Evolutionary conservation across 495 filamentous ascomycete species (phyloP).

Genomic region (Aspergillus diversus): DNA sequence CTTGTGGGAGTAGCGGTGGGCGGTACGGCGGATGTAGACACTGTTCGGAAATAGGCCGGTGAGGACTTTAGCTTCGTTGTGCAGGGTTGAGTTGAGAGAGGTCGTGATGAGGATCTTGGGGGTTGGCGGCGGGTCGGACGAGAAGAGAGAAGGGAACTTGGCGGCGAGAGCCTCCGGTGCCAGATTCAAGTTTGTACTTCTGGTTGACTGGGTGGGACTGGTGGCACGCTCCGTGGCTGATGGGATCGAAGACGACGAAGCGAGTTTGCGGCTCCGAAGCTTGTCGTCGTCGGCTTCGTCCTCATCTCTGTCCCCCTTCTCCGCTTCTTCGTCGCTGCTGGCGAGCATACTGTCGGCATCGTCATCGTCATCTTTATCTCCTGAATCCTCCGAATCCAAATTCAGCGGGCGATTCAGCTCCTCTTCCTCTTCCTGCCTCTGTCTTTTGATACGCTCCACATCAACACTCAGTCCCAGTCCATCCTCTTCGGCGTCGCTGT

Average conservation of each 20-base stretch:
- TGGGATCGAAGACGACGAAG: conserved; percentile 39
- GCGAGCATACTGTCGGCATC: conserved; percentile 55
- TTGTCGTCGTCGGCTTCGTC: conserved; percentile 47
- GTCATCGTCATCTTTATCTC: conserved; percentile 54
- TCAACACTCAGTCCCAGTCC: conserved; percentile 75
- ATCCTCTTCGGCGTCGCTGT: conserved; percentile 59
- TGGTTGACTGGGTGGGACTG: conserved; percentile 63
- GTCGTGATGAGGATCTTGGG: conserved; percentile 93
- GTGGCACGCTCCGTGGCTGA: conserved; percentile 58
- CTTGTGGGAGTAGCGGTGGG: conserved; percentile 78
- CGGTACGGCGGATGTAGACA: conserved; percentile 81
- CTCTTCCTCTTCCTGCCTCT: conserved; percentile 67
- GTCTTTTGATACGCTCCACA: conserved; percentile 73
- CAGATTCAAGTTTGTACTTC: conserved; percentile 71
- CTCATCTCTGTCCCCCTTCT: conserved; percentile 39
- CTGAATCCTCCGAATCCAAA: conserved; percentile 43
- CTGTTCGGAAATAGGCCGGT: conserved; percentile 83
- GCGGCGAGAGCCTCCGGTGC: conserved; percentile 68
- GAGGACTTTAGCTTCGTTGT: conserved; percentile 77
- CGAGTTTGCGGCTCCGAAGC: conserved; percentile 31
- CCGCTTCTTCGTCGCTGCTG: conserved; percentile 47
- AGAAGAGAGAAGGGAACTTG: conserved; percentile 84
- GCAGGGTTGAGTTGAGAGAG: conserved; percentile 78
- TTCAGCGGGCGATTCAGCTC: conserved; percentile 44
- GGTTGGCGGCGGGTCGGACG: conserved; percentile 53